Base-by-base conservation (phyloP, 345 rosid species). In the Arabidopsis suecica region DNA sequence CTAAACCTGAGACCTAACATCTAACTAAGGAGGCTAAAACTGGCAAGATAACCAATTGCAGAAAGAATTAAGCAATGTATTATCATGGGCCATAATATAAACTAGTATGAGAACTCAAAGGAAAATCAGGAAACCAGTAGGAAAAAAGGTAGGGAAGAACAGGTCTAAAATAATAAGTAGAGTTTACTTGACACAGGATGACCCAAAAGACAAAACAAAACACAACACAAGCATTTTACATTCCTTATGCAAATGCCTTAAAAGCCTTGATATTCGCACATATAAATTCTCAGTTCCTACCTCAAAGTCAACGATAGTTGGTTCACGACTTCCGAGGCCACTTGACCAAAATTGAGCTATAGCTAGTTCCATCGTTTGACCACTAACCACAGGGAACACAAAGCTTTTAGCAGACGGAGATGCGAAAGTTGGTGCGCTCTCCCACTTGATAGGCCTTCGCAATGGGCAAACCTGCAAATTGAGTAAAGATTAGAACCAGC, bases 261-360 rank as follows among this genome's bases (percentile, higher is more conserved):
- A 11, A 5, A 59, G 36, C 66, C 28, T 23, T 45, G 9, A 45
- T n/a, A 34, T 38, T 7, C 7, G 12, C 7, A 47, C 36, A n/a
- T 47, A 48, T 36, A 78, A 78, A 40, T 45, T 44, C 41, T 66
- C 59, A 50, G 28, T 45, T 62, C 55, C 61, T 88, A 95, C 99
- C 99, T 95, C 94, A 86, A 95, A 92, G 78, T 95, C 96, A 55
- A 92, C 93, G 42, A 70, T 28, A 65, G 99, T 79, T 57, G 84
- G 84, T 82, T 93, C 96, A 72, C 81, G 86, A 84, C 98, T 95
- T 75, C 96, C 99, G 64, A 90, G 82, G 72, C 99, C 99, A 81
- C 99, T 95, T 61, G 97, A 88, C 98, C 99, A 92, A 80, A 90
- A 95, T 80, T 93, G 99, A 77, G 99, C 97, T 78, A 95, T 69